Conservation (phyloP, 805 yeast species). For the Candida pseudoglaebosa region DNA sequence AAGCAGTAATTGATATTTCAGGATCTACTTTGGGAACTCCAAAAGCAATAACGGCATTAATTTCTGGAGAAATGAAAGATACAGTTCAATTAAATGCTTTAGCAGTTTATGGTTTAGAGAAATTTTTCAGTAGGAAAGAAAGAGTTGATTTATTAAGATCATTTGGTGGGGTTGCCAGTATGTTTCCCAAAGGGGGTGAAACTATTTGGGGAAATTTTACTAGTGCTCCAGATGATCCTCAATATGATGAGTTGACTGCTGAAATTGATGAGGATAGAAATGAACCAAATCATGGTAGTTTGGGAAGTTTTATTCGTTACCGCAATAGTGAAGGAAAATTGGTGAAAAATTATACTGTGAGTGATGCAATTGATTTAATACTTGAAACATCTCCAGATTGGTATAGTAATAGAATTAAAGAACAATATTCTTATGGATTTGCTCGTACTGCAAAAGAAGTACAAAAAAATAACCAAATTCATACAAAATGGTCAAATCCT, state of each 20-base stretch:
- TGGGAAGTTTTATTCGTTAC: slow-evolving; percentile 74
- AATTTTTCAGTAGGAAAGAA: slow-evolving; percentile 86
- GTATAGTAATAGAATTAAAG: slow-evolving; percentile 61
- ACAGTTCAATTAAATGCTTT: slow-evolving; percentile 90
- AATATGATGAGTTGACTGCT: slow-evolving; percentile 12
- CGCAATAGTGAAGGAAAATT: slow-evolving; percentile 36
- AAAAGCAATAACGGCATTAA: slow-evolving; percentile 81
- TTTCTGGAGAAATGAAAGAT: slow-evolving; percentile 98
- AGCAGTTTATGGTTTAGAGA: slow-evolving; percentile 92
- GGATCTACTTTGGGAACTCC: slow-evolving; percentile 95
- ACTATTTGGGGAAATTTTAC: slow-evolving; percentile 77
- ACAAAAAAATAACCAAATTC: slow-evolving; percentile 60
- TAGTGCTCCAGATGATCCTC: slow-evolving; percentile 69
- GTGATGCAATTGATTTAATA: slow-evolving; percentile 63
- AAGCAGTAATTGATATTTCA: slow-evolving; percentile 77
- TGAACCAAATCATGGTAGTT: slow-evolving; percentile 32
- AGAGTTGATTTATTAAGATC: slow-evolving; percentile 79
- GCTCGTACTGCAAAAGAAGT: slow-evolving; percentile 62
- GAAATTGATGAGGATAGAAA: slow-evolving; percentile 23
- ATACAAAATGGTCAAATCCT: slow-evolving; percentile 90
- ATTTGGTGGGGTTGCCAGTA: slow-evolving; percentile 92
- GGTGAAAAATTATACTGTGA: slow-evolving; percentile 55
- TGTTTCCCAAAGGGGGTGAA: slow-evolving; percentile 96
- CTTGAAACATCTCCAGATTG: slow-evolving; percentile 68
- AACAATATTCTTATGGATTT: slow-evolving; percentile 76